Percentiles rank a stretch among this genome's conserved stretches.
Evolutionary conservation across 23 red algal species (phyloP).

Genomic region (Pyropia haitanensis): DNA sequence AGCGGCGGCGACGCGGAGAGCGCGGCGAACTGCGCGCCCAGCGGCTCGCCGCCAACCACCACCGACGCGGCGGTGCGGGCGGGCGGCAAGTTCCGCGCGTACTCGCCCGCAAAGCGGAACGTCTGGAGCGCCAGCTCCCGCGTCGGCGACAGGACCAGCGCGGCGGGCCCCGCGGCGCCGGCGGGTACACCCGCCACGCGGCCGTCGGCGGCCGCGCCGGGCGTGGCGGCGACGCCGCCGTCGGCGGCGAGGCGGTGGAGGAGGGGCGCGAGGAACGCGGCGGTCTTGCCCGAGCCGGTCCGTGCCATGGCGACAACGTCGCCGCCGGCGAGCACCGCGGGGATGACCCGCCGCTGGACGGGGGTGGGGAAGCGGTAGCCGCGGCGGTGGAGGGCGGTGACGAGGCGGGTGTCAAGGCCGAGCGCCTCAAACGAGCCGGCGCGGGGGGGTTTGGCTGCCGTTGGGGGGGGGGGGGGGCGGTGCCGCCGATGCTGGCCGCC

Average conservation of each 20-base stretch:
- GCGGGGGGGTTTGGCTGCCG: constrained; percentile 8
- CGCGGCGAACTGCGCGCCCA: constrained; percentile 89
- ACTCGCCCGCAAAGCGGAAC: constrained; percentile 66
- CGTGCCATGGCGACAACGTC: constrained; percentile 97
- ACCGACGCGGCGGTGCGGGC: constrained; percentile 38
- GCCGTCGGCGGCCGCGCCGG: constrained; percentile 1
- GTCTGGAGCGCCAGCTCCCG: constrained; percentile 92
- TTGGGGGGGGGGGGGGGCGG: too few species aligned
- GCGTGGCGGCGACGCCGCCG: constrained; percentile 3
- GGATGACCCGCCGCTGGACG: constrained; percentile 84
- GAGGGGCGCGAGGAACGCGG: constrained; percentile 80
- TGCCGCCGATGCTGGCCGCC: too few species aligned
- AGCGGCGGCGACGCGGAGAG: constrained; percentile 67
- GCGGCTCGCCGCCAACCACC: constrained; percentile 80
- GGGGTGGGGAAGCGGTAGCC: constrained; percentile 93
- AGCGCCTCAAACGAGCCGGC: constrained; percentile 61
- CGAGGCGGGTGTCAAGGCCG: constrained; percentile 43
- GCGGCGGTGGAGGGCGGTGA: constrained; percentile 27
- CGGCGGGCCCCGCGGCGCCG: constrained; percentile 39
- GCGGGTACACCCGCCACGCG: neutral
- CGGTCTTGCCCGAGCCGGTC: constrained; percentile 98
- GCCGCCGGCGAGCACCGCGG: constrained; percentile 53
- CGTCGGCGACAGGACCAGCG: constrained; percentile 76
- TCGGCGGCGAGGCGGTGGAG: constrained; percentile 43
- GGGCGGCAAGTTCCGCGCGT: constrained; percentile 26